Conservation (phyloP, 1,139 yeast species). For the Pneumocystis canis region DNA sequence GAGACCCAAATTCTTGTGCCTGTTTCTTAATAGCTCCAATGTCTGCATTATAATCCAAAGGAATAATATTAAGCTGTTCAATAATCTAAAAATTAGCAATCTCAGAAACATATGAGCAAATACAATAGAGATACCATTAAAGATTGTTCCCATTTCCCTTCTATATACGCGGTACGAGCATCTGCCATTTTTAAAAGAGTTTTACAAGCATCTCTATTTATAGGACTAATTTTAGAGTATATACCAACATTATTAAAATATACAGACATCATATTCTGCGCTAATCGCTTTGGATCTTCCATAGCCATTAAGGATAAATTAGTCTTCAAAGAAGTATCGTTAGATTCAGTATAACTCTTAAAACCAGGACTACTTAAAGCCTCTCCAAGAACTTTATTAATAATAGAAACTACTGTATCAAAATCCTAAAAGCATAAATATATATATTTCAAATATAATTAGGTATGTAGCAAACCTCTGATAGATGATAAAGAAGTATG, state of each 20-base stretch:
- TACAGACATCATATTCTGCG: slow-evolving; percentile 27
- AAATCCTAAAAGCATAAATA: slow-evolving; percentile 33
- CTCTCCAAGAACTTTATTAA: slow-evolving; percentile 70
- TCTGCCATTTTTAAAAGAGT: slow-evolving; percentile 51
- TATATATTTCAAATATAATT: neutral
- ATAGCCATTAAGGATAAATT: slow-evolving; percentile 22
- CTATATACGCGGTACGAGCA: slow-evolving; percentile 47
- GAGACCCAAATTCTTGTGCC: slow-evolving; percentile 43
- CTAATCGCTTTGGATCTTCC: slow-evolving; percentile 29
- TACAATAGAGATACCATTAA: slow-evolving; percentile 24
- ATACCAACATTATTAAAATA: slow-evolving; percentile 25
- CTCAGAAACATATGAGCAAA: neutral
- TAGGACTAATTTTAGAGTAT: slow-evolving; percentile 16
- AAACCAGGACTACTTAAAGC: slow-evolving; percentile 27
- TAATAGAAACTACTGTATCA: slow-evolving; percentile 63
- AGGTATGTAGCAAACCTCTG: slow-evolving; percentile 31
- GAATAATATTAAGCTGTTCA: slow-evolving; percentile 50
- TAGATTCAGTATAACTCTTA: slow-evolving; percentile 22
- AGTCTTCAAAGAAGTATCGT: slow-evolving; percentile 15
- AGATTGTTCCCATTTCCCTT: slow-evolving; percentile 47
- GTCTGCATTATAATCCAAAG: slow-evolving; percentile 30
- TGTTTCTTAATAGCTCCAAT: slow-evolving; percentile 37
- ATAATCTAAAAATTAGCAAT: slow-evolving; percentile 21
- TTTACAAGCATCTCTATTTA: slow-evolving; percentile 40
- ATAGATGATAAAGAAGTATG: slow-evolving; percentile 65